Evolutionary conservation across 2,329 filamentous ascomycete species (phyloP), one percentile per base, ranked within the genome.

Genomic region (Colletotrichum abscissum): DNA sequence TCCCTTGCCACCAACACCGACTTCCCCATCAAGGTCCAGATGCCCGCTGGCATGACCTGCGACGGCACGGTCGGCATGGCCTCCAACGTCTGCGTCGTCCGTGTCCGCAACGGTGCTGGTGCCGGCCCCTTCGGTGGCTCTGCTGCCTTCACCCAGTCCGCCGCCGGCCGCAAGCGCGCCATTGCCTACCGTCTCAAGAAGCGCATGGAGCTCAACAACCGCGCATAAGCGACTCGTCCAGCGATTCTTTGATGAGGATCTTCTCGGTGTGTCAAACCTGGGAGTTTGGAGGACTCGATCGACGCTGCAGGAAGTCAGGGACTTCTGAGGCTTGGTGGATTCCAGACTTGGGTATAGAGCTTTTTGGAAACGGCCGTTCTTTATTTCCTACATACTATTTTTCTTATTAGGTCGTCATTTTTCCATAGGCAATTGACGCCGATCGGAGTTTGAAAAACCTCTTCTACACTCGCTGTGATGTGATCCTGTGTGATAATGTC

Each of bases 41-140:
- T 93, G 89, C 91, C 92, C 26, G 74, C 79, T n/a, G 92, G 91
- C 67, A 93, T 92, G 90, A 92, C 89, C 33, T 93, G 92, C 82
- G 85, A 88, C 33, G 92, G 86, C 69, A 85, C 84, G 56, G 88
- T 88, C 8, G 91, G 86, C 65, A 90, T 89, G 30, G 91, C 87
- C 16, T 77, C 84, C 73, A 90, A 91, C 77, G 91, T 93, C 77
- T 93, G 92, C 83, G 82, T 93, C 71, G 90, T 91, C 38, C 88
- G 91, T 72, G 84, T 93, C 70, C 88, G 90, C 79, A 93, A 93
- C 84, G 77, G 81, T 4, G 89, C 91, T 14, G 82, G 86, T 22
- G 90, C 91, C 11, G 91, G 91, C 5, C 91, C 92, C 26, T 93
- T 93, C 75, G 91, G 92, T 78, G 91, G 91, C 66, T 90, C 89